Evolutionary conservation across 2,329 filamentous ascomycete species (phyloP).

Genomic region (Neocatenulostroma microsporum): DNA sequence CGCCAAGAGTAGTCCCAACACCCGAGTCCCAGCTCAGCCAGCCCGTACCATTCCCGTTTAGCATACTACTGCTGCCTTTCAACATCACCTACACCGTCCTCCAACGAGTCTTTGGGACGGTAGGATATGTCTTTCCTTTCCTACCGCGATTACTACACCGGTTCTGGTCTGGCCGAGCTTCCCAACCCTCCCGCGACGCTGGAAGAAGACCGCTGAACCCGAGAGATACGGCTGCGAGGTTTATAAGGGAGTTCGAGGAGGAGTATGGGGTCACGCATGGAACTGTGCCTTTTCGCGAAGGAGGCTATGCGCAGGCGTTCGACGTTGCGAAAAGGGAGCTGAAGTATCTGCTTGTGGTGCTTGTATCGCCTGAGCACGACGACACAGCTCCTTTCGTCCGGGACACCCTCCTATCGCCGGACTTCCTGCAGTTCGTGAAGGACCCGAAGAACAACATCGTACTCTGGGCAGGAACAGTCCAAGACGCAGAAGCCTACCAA

Average conservation of each 20-base stretch:
- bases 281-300: conserved; percentile 70
- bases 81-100: conserved; percentile 67
- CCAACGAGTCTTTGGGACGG: conserved; percentile 59
- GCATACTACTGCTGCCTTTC: conserved; percentile 73
- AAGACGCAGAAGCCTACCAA: conserved; percentile 90
- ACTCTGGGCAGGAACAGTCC: conserved; percentile 86
- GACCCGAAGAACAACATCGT: conserved; percentile 71
- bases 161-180: conserved; percentile 48
- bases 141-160: conserved; percentile 56
- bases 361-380: conserved; percentile 90
- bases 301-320: conserved; percentile 83
- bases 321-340: conserved; percentile 85
- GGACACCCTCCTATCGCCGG: conserved; percentile 69
- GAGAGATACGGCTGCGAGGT: conserved; percentile 77
- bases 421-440: conserved; percentile 66
- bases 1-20: conserved; percentile 76
- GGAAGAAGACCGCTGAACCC: conserved; percentile 67
- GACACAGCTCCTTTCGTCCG: conserved; percentile 75
- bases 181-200: conserved; percentile 53
- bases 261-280: conserved; percentile 62
- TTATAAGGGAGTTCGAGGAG: conserved; percentile 90
- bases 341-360: conserved; percentile 80
- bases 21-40: conserved; percentile 57
- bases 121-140: conserved; percentile 73
- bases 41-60: conserved; percentile 66